Conservation (phyloP, 1,139 yeast species). For the Yamadazyma taylorii region DNA sequence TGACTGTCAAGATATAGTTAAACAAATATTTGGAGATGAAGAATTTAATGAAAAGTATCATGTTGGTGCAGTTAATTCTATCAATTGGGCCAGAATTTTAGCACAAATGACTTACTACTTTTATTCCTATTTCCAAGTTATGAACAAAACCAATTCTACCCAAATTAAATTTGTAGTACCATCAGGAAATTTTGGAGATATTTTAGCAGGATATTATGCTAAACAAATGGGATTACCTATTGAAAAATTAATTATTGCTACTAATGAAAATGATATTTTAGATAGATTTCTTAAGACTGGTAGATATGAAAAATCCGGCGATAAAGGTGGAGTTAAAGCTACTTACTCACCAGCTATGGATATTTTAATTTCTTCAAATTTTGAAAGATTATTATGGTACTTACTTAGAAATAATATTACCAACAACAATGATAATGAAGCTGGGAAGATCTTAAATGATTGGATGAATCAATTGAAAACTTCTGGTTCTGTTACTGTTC, state of each 20-base stretch:
- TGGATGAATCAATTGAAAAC: constrained; percentile 84
- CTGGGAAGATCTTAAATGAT: constrained; percentile 67
- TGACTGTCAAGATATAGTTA: constrained; percentile 96
- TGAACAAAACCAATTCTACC: constrained; percentile 23
- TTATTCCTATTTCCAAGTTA: constrained; percentile 80
- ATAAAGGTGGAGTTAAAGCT: constrained; percentile 69
- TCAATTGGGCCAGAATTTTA: constrained; percentile 97
- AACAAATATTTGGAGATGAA: constrained; percentile 84
- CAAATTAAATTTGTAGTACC: constrained; percentile 85
- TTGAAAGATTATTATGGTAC: constrained; percentile 95
- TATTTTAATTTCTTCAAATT: constrained; percentile 88
- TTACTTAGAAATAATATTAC: constrained; percentile 70
- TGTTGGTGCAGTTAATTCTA: constrained; percentile 96
- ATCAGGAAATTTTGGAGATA: constrained; percentile 97
- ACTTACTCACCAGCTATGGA: constrained; percentile 99
- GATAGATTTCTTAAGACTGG: constrained; percentile 90
- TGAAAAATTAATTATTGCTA: constrained; percentile 84
- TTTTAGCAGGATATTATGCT: constrained; percentile 94
- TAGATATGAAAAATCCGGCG: constrained; percentile 66
- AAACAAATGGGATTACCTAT: constrained; percentile 93
- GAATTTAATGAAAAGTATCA: constrained; percentile 88
- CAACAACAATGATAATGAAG: constrained; percentile 59
- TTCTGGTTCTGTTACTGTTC: constrained; percentile 74
- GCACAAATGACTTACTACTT: constrained; percentile 98
- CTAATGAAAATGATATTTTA: constrained; percentile 91